Percentiles rank a stretch among this genome's conserved stretches.
phyloP scores from a whole-genome alignment of 371 early-diverging fungal genomes.

The Zopfochytrium polystomum region DNA sequence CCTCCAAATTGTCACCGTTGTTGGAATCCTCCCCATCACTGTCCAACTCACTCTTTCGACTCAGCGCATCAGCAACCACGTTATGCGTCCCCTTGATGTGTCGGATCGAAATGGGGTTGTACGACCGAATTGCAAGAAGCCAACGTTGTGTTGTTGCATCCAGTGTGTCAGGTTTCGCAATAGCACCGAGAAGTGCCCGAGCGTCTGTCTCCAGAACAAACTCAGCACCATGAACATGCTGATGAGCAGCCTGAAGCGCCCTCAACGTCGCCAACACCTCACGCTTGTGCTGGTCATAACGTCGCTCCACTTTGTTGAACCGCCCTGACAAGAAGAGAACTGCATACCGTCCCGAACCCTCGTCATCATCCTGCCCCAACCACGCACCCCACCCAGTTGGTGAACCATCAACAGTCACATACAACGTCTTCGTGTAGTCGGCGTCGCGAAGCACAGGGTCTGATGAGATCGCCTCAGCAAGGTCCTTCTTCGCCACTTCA shows the following conservation, averaged over 20 bases:
- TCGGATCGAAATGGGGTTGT: background rate
- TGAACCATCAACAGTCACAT: constrained; percentile 16
- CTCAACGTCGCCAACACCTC: constrained; percentile 11
- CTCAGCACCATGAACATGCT: constrained; percentile 9
- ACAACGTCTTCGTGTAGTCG: constrained; percentile 1
- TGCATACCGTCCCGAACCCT: constrained; percentile 12
- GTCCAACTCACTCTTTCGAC: background rate
- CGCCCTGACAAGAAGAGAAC: constrained; percentile 9
- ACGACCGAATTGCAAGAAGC: constrained; percentile 3
- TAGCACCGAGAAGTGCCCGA: background rate
- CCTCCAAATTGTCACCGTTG: constrained; percentile 1
- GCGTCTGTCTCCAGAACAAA: constrained; percentile 11
- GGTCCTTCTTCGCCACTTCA: constrained; percentile 8
- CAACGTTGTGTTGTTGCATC: constrained; percentile 7
- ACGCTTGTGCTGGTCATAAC: constrained; percentile 16
- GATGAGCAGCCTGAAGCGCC: constrained; percentile 1
- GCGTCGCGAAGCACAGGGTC: constrained; percentile 6
- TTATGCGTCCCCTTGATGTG: constrained; percentile 9
- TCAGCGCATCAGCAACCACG: constrained; percentile 7
- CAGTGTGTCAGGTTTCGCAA: constrained; percentile 4
- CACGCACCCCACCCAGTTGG: constrained; percentile 10
- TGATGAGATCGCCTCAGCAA: constrained; percentile 3
- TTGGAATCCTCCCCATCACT: constrained; percentile 1
- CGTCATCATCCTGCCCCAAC: constrained; percentile 16
- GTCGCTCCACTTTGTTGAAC: constrained; percentile 11